phyloP scores from a whole-genome alignment of 2,329 filamentous ascomycete species.

The Aspergillus persii region DNA sequence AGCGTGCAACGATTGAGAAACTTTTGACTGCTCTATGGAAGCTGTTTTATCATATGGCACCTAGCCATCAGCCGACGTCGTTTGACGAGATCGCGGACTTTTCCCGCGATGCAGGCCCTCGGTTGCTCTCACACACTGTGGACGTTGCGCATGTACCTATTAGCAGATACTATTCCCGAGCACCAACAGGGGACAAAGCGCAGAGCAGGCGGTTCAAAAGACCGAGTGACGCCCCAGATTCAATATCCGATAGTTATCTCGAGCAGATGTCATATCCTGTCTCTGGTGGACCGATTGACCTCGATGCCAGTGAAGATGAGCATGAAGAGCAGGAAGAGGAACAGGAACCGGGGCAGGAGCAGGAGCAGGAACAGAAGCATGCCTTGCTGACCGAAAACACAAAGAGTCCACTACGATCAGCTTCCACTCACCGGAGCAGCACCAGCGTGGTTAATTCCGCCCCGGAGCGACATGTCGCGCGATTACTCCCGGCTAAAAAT shows the following conservation, averaged over 20 bases:
- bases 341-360: not conserved
- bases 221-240: conserved; percentile 10
- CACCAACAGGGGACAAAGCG: conserved; percentile 3
- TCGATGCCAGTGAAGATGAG: not conserved
- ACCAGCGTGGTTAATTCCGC: not conserved
- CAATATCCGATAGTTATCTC: conserved; percentile 12
- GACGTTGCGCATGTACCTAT: conserved; percentile 15
- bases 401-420: not conserved
- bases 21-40: conserved; percentile 19
- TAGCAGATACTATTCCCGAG: conserved; percentile 22
- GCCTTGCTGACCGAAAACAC: not conserved
- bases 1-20: not conserved
- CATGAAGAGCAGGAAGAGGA: not conserved
- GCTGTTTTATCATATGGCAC: conserved; percentile 24
- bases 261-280: conserved; percentile 13
- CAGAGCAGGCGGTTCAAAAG: conserved; percentile 7
- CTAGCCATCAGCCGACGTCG: conserved; percentile 16
- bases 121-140: conserved; percentile 24
- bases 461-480: not conserved
- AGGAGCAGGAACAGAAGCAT: too few species aligned
- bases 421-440: not conserved
- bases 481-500: not conserved
- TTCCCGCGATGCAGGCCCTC: conserved; percentile 29
- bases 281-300: not conserved
- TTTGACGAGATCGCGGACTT: conserved; percentile 17